These are phyloP conservation scores for Talinum fruticosum DNA, from an alignment of 148 eudicot species.

Conservation along the genomic window DNA sequence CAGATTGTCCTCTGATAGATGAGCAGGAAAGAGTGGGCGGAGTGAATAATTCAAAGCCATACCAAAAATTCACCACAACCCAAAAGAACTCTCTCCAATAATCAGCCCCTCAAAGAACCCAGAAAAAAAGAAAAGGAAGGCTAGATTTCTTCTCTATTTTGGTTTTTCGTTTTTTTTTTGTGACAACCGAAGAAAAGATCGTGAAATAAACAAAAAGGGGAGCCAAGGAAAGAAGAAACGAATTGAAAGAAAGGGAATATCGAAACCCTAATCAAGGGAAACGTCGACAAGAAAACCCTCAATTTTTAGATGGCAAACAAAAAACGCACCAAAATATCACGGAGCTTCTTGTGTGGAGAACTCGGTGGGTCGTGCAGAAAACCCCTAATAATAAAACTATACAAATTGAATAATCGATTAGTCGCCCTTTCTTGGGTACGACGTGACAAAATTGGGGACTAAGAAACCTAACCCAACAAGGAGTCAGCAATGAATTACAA, in stretches of 20 bases:
- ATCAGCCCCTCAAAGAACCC: conserved; percentile 1
- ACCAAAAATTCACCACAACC: conserved; percentile 16
- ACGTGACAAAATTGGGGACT: conserved; percentile 5
- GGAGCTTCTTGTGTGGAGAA: conserved; percentile 40
- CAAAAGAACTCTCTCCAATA: conserved; percentile 24
- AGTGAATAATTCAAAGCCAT: conserved; percentile 83
- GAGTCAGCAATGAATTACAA: conserved; percentile 21
- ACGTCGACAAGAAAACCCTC: conserved; percentile 55
- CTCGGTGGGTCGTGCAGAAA: background rate
- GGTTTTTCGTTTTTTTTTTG: conserved; percentile 12
- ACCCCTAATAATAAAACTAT: conserved; percentile 12
- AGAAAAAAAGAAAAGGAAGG: background rate
- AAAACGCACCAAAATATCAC: conserved; percentile 76
- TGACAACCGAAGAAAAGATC: background rate
- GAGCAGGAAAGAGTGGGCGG: conserved; percentile 60
- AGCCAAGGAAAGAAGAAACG: background rate
- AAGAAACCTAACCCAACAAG: conserved; percentile 2
- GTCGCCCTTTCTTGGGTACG: background rate
- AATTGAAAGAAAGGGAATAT: background rate
- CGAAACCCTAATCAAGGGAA: conserved; percentile 21
- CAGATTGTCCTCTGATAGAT: conserved; percentile 48
- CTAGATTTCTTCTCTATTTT: conserved; percentile 12
- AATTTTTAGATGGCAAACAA: conserved; percentile 70
- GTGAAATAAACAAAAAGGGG: background rate
- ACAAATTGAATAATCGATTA: conserved; percentile 15